Conservation (phyloP, 2,329 filamentous ascomycete genomes). For the Phaeosphaeriaceae sp. region DNA sequence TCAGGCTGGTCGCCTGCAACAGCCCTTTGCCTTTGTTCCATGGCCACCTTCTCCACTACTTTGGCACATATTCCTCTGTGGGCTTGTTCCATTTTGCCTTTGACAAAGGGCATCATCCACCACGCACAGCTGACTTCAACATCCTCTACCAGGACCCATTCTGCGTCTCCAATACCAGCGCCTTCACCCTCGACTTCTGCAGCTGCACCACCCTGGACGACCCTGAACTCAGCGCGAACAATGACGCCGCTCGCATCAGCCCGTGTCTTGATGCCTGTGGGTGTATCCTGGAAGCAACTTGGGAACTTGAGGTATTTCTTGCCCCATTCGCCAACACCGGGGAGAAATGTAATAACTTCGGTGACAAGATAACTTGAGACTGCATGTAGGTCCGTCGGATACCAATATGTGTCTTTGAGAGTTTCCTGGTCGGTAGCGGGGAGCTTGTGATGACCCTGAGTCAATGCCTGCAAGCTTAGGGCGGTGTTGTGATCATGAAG, state of each 20-base stretch:
- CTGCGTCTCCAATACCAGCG: constrained; percentile 38
- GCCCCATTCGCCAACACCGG: constrained; percentile 38
- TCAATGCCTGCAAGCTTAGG: constrained; percentile 43
- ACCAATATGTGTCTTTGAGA: constrained; percentile 45
- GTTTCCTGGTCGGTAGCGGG: constrained; percentile 26
- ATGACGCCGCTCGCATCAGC: constrained; percentile 39
- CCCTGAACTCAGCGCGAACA: constrained; percentile 41
- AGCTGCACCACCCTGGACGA: constrained; percentile 32
- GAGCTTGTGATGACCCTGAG: constrained; percentile 35
- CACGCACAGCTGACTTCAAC: constrained; percentile 42
- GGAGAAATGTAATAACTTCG: constrained; percentile 38
- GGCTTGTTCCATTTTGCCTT: constrained; percentile 40
- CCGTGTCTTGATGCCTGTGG: constrained; percentile 39
- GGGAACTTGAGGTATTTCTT: constrained; percentile 42
- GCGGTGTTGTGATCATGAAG: constrained; percentile 45
- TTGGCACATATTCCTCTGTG: constrained; percentile 43
- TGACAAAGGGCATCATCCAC: constrained; percentile 47
- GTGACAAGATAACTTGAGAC: constrained; percentile 39
- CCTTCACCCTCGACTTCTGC: constrained; percentile 42
- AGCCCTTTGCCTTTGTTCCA: constrained; percentile 25
- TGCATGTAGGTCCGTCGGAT: constrained; percentile 36
- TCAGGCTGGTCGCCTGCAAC: constrained; percentile 26
- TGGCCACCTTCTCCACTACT: constrained; percentile 41
- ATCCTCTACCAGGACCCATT: constrained; percentile 45
- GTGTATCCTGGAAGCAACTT: constrained; percentile 41